Base-by-base conservation (phyloP, 2,329 filamentous ascomycete species). In the Metarhizium album region DNA sequence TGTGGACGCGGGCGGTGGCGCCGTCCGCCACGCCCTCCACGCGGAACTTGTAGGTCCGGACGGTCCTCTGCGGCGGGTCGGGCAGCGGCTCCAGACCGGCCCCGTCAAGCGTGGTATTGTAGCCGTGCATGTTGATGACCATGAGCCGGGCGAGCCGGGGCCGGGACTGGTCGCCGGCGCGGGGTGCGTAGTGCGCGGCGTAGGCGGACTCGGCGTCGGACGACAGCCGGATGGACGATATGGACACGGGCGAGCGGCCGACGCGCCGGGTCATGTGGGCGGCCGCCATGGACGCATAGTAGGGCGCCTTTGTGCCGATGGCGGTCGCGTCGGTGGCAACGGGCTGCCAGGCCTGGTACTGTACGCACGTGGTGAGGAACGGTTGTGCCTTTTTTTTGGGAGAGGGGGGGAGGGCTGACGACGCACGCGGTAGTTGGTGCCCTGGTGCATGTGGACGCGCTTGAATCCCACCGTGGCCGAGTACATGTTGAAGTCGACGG, bases 391-490 rank as follows among this genome's bases (percentile, higher is more conserved):
- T n/a, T 6, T 29, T 6, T 9, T 4, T 4, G 27, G 27, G 27
- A 9, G 14, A 29, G 11, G 42, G 35, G 2, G 37, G 4, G 4
- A 40, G 37, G 18, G n/a, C 18, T 20, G 16, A 11, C 9, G 16
- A 16, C 58, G 33, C 59, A 68, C 65, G 7, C 80, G 71, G 60
- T 80, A 84, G 60, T 82, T 73, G 14, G 77, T 82, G 11, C 80
- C 81, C 67, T 78, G 74, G 63, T 85, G 82, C 76, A 84, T 79
- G 59, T 83, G 78, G 2, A 80, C 71, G 20, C 80, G 73, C 43
- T 67, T 67, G 64, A 84, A 76, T 16, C 75, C 75, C 2, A 72
- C 71, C 0, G 74, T 68, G 1, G 80, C 81, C 49, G 72, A 72
- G 59, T 75, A 78, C 5, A 84, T 68, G 55, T 76, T 76, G 67